Percentiles rank a stretch among this genome's conserved stretches.
phyloP scores from a whole-genome alignment of 2,329 filamentous ascomycete genomes.

The Penicillium digitatum region DNA sequence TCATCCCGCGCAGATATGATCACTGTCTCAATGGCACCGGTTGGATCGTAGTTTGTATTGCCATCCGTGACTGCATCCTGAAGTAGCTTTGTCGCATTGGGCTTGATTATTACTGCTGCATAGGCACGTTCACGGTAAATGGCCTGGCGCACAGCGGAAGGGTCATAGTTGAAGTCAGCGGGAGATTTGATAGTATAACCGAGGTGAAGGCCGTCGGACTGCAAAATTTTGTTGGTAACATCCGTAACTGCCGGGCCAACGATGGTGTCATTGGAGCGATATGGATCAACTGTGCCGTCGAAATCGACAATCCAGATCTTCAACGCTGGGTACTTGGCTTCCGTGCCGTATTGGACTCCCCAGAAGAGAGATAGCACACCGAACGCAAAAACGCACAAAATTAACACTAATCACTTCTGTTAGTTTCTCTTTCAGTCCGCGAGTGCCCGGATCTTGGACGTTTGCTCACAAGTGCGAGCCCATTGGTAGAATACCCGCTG shows the following conservation, averaged over 20 bases:
- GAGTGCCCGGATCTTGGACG: background rate
- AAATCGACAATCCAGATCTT: constrained; percentile 61
- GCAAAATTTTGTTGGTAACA: constrained; percentile 44
- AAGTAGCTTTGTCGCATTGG: constrained; percentile 59
- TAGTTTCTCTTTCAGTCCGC: background rate
- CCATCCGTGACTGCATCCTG: constrained; percentile 52
- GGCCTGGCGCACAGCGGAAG: constrained; percentile 53
- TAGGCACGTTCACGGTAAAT: constrained; percentile 59
- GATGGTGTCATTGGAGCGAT: constrained; percentile 47
- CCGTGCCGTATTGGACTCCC: constrained; percentile 53
- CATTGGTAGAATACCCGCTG: constrained; percentile 22
- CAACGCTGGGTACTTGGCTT: constrained; percentile 49
- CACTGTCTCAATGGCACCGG: constrained; percentile 56
- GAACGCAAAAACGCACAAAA: constrained; percentile 56
- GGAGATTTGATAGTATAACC: constrained; percentile 51
- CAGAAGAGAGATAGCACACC: constrained; percentile 58
- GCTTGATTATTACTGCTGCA: constrained; percentile 60
- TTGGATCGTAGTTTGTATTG: constrained; percentile 58
- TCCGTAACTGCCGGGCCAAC: constrained; percentile 55
- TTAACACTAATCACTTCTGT: constrained; percentile 19
- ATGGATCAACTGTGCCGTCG: constrained; percentile 54
- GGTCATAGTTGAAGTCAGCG: constrained; percentile 54
- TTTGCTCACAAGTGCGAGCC: constrained; percentile 23
- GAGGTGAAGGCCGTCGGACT: constrained; percentile 41
- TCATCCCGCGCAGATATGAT: constrained; percentile 56